phyloP scores from a whole-genome alignment of 176 grass and related monocot genomes.

The maize (Zea mays) region DNA sequence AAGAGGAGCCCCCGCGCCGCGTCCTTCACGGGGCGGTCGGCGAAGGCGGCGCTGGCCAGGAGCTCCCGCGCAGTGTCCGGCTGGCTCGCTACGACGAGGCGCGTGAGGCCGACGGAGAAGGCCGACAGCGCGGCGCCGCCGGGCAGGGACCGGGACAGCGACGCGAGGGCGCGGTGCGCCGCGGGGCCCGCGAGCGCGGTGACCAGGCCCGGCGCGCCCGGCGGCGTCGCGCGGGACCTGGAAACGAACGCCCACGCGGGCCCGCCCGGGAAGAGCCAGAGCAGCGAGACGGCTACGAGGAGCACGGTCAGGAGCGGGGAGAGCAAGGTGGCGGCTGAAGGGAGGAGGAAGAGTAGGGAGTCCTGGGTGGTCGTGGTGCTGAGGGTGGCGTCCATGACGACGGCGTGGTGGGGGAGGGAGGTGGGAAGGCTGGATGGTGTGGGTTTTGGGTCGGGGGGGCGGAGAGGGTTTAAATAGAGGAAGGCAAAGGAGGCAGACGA shows the following conservation, averaged over 20 bases:
- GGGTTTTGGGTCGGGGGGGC: conserved; percentile 9
- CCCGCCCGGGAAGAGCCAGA: conserved; percentile 52
- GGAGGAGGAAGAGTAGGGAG: conserved; percentile 40
- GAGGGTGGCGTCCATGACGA: conserved; percentile 28
- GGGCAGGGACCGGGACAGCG: not conserved
- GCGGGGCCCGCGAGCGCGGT: conserved; percentile 41
- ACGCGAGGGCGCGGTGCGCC: conserved; percentile 53
- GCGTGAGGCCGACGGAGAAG: conserved; percentile 76
- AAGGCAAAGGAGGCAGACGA: no score
- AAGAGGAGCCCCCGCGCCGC: conserved; percentile 70
- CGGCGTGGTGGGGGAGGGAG: not conserved
- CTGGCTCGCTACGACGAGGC: conserved; percentile 65
- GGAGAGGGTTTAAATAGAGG: conserved; percentile 30
- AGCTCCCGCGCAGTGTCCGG: conserved; percentile 76
- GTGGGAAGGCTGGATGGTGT: conserved; percentile 34
- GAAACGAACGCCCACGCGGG: conserved; percentile 44
- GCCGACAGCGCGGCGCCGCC: conserved; percentile 52
- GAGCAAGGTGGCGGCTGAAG: conserved; percentile 21
- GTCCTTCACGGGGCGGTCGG: conserved; percentile 77
- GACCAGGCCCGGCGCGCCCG: conserved; percentile 41
- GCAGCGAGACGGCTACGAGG: conserved; percentile 33
- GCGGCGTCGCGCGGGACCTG: not conserved
- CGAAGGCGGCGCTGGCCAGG: conserved; percentile 44
- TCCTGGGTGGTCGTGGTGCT: not conserved
- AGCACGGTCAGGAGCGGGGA: conserved; percentile 50